Conservation (phyloP, 2,329 filamentous ascomycete genomes). For the Aspergillus sp. region DNA sequence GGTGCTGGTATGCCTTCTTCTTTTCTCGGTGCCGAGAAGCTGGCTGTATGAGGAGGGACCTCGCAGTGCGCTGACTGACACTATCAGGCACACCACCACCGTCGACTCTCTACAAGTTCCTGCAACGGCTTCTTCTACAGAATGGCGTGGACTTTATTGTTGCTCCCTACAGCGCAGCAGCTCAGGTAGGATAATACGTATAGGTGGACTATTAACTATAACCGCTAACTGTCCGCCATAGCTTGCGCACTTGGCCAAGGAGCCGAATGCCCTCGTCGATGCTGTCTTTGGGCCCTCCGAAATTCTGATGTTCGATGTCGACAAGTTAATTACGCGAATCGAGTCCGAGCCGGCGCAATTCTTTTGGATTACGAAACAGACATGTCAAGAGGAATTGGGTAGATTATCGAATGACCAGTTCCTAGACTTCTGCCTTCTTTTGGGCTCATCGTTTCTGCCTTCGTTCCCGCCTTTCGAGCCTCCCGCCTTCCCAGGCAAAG, state of each 20-base stretch:
- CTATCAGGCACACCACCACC: constrained; percentile 58
- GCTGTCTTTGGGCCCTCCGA: constrained; percentile 79
- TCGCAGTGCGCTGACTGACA: constrained; percentile 19
- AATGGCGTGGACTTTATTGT: constrained; percentile 68
- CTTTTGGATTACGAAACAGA: constrained; percentile 55
- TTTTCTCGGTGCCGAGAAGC: not conserved
- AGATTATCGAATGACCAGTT: constrained; percentile 63
- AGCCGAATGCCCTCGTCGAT: constrained; percentile 59
- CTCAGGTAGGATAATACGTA: constrained; percentile 54
- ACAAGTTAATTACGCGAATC: constrained; percentile 58
- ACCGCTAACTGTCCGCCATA: constrained; percentile 2
- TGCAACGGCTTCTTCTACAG: constrained; percentile 65
- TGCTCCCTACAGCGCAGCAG: constrained; percentile 78
- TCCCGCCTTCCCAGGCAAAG: constrained; percentile 46
- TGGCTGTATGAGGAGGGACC: too few relatives aligned
- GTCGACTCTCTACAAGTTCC: constrained; percentile 64
- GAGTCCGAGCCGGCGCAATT: constrained; percentile 56
- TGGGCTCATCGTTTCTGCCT: constrained; percentile 71
- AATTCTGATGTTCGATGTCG: constrained; percentile 74
- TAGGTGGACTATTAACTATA: constrained; percentile 1
- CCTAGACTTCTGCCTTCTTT: constrained; percentile 72
- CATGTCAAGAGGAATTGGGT: constrained; percentile 60
- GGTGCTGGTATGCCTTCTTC: constrained; percentile 55
- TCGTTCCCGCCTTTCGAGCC: constrained; percentile 70
- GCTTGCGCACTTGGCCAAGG: constrained; percentile 68